A percentile compares a stretch with the other conserved stretches of the same genome.
Evolutionary conservation across 2,329 filamentous ascomycete species (phyloP).

Genomic region (Calonectria pseudoturangicola): DNA sequence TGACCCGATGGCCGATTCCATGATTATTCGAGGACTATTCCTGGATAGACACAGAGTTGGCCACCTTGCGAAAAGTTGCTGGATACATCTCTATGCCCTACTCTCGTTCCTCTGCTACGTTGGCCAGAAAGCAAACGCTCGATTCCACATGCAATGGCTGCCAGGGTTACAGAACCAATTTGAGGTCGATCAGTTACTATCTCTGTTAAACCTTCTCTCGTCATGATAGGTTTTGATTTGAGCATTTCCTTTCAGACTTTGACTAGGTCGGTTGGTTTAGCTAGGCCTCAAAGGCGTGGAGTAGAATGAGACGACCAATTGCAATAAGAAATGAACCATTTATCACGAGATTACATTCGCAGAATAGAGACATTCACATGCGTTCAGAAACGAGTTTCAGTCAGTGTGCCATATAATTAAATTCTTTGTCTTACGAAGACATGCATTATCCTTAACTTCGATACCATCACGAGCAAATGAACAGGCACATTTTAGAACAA

Average conservation of each 20-base stretch:
- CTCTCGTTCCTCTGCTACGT: conserved; percentile 54
- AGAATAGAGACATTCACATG: too few species aligned
- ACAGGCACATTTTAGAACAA: conserved; percentile 5
- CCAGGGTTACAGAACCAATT: conserved; percentile 30
- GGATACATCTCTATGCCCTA: conserved; percentile 47
- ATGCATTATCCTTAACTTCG: neutral
- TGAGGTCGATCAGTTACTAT: conserved; percentile 57
- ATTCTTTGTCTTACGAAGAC: too few species aligned
- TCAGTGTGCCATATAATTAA: too few species aligned
- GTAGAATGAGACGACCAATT: too few species aligned
- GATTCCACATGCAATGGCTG: conserved; percentile 48
- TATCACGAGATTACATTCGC: too few species aligned
- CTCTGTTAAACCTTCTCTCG: conserved; percentile 46
- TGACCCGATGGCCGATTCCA: conserved; percentile 20
- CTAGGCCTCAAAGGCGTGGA: too few species aligned
- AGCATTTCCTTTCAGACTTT: neutral
- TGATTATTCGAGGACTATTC: too few species aligned
- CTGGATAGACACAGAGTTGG: too few species aligned
- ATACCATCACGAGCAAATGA: neutral
- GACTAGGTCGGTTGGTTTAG: too few species aligned
- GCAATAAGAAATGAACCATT: too few species aligned
- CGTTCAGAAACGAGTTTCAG: too few species aligned
- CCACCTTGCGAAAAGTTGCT: conserved; percentile 40
- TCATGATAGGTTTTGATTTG: too few species aligned
- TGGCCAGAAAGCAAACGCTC: conserved; percentile 42